phyloP scores from a whole-genome alignment of 1,284 basidiomycete species.

The Marasmius sp. region DNA sequence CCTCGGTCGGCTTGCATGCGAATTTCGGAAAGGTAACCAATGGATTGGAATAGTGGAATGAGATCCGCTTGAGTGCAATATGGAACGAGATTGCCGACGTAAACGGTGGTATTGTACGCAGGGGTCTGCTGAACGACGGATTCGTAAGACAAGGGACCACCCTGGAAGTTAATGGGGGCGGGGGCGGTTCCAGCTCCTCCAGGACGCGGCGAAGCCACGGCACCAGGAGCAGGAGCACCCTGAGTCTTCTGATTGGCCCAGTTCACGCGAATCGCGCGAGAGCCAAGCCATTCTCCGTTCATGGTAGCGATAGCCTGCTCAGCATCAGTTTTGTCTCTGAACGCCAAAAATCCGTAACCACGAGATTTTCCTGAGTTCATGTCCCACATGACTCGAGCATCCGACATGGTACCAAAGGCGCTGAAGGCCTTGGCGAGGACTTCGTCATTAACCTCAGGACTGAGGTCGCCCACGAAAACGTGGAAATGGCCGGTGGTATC shows the following conservation, averaged over 20 bases:
- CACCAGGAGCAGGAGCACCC: slow-evolving; percentile 38
- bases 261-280: slow-evolving; percentile 96
- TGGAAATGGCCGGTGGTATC: slow-evolving; percentile 96
- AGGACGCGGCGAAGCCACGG: slow-evolving; percentile 22
- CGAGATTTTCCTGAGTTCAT: slow-evolving; percentile 98
- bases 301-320: slow-evolving; percentile 98
- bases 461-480: slow-evolving; percentile 97
- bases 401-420: slow-evolving; percentile 91
- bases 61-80: slow-evolving; percentile 95
- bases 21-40: slow-evolving; percentile 96
- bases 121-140: slow-evolving; percentile 87
- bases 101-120: slow-evolving; percentile 92
- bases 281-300: slow-evolving; percentile 99
- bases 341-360: slow-evolving; percentile 91
- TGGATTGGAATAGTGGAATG: slow-evolving; percentile 94
- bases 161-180: slow-evolving; percentile 83
- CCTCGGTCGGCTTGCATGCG: slow-evolving; percentile 98
- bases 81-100: slow-evolving; percentile 97
- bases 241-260: slow-evolving; percentile 99
- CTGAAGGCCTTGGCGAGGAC: slow-evolving; percentile 94
- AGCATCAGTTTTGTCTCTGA: slow-evolving; percentile 95
- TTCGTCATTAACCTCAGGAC: slow-evolving; percentile 98
- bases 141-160: slow-evolving; percentile 86
- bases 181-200: slow-evolving; percentile 49
- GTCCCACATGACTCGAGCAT: slow-evolving; percentile 99